These are phyloP conservation scores for Hansfordia pulvinata DNA, from an alignment of 2,329 filamentous ascomycete species.

Conservation along the genomic window DNA sequence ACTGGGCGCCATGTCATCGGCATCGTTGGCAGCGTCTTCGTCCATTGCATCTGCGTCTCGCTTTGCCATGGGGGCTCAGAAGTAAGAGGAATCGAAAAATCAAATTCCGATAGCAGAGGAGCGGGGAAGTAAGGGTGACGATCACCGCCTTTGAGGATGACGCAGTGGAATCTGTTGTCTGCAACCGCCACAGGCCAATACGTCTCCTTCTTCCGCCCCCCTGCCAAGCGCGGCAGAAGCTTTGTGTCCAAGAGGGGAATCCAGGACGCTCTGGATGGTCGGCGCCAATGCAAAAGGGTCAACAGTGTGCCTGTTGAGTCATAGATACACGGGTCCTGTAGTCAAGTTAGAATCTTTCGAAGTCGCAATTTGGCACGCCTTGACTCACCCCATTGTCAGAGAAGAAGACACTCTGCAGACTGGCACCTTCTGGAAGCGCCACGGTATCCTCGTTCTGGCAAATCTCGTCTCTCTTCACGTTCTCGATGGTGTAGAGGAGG, in stretches of 20 bases:
- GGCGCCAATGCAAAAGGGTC: constrained; percentile 82
- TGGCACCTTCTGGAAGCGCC: constrained; percentile 61
- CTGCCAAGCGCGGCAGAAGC: constrained; percentile 66
- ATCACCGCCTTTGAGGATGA: constrained; percentile 94
- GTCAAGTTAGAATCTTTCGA: constrained; percentile 7
- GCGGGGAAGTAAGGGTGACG: constrained; percentile 86
- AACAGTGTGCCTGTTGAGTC: constrained; percentile 83
- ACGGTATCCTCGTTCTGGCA: constrained; percentile 90
- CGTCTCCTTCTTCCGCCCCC: constrained; percentile 72
- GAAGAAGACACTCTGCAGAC: constrained; percentile 77
- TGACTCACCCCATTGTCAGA: constrained; percentile 68
- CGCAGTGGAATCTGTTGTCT: constrained; percentile 88
- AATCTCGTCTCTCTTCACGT: constrained; percentile 86
- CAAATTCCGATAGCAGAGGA: constrained; percentile 83
- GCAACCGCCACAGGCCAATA: constrained; percentile 97
- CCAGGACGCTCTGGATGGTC: constrained; percentile 75
- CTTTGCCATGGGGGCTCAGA: constrained; percentile 29
- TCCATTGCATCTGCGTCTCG: constrained; percentile 18
- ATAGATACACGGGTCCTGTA: constrained; percentile 85
- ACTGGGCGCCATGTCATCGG: constrained; percentile 29
- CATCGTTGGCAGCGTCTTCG: constrained; percentile 16
- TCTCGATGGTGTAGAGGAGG: constrained; percentile 84
- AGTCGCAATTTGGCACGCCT: constrained; percentile 3
- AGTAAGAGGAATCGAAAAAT: constrained; percentile 72
- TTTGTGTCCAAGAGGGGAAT: constrained; percentile 85